Evolutionary conservation across 2,329 filamentous ascomycete species (phyloP).

Genomic region (Colletotrichum simmondsii): DNA sequence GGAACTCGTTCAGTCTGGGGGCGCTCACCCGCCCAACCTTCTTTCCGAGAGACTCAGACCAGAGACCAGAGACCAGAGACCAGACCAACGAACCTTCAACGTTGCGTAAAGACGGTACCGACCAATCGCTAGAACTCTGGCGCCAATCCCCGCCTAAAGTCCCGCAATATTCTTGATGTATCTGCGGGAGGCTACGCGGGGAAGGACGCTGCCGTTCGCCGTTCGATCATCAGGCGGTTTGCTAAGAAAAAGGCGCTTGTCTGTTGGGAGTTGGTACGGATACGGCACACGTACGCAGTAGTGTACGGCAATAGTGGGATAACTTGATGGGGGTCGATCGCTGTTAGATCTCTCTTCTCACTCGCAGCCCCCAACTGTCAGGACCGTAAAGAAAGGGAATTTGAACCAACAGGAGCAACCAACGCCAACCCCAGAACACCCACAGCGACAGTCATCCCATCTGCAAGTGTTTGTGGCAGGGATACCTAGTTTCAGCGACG

Average conservation of each 20-base stretch:
- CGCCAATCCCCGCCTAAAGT: neutral
- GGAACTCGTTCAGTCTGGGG: constrained; percentile 7
- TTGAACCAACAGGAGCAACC: neutral
- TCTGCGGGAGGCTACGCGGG: neutral
- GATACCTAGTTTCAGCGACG: constrained; percentile 20
- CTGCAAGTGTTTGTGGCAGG: neutral
- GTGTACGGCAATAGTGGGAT: no score
- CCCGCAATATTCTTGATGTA: neutral
- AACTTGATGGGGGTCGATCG: neutral
- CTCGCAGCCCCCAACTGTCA: neutral
- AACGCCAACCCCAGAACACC: constrained; percentile 14
- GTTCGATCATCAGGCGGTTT: neutral
- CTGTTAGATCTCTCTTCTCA: neutral
- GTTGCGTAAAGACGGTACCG: neutral
- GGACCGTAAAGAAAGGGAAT: neutral
- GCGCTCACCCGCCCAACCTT: neutral
- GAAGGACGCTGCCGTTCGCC: neutral
- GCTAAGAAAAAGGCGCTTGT: constrained; percentile 3
- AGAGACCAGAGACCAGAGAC: neutral
- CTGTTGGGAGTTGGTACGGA: neutral
- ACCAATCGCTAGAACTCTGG: constrained; percentile 23
- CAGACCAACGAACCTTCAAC: neutral
- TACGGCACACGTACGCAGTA: no score
- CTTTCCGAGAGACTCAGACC: no score
- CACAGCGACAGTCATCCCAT: constrained; percentile 18